Percentiles rank a stretch among this genome's conserved stretches.
Evolutionary conservation across 179 eudicot species (phyloP).

Genomic region (Camellia oleifera): DNA sequence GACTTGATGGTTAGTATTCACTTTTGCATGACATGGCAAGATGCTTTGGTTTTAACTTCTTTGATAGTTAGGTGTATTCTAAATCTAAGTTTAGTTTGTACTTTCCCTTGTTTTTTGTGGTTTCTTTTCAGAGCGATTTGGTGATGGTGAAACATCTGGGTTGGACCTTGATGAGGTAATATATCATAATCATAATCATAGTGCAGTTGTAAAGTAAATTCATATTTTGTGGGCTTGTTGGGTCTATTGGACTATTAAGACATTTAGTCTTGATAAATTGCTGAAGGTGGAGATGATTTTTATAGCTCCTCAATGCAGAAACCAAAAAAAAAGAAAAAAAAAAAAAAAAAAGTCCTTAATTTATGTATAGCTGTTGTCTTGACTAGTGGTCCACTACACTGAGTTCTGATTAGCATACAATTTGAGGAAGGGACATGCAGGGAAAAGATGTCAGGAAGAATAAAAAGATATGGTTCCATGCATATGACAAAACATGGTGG

Average conservation of each 20-base stretch:
- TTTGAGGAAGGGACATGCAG: too few species aligned
- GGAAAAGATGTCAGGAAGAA: too few species aligned
- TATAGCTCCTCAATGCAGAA: not conserved
- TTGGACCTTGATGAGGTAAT: conserved; percentile 97
- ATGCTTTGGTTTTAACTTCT: not conserved
- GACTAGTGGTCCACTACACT: not conserved
- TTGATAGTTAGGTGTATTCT: not conserved
- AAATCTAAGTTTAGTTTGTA: not conserved
- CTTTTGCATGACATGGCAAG: conserved; percentile 10
- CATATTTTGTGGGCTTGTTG: not conserved
- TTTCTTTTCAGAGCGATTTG: conserved; percentile 77
- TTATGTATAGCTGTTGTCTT: not conserved
- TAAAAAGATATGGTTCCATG: too few species aligned
- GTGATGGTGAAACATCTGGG: conserved; percentile 91
- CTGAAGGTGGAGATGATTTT: not conserved
- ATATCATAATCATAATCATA: not conserved
- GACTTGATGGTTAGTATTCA: conserved; percentile 75
- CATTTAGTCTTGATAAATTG: not conserved
- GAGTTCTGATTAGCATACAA: not conserved
- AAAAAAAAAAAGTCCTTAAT: not conserved
- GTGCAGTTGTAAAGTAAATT: not conserved
- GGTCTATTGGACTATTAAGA: not conserved
- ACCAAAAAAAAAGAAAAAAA: too few species aligned
- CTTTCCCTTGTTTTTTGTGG: conserved; percentile 3
- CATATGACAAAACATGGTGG: too few species aligned